Conservation (phyloP, 2,329 filamentous ascomycete genomes). For the Penicillium palitans region DNA sequence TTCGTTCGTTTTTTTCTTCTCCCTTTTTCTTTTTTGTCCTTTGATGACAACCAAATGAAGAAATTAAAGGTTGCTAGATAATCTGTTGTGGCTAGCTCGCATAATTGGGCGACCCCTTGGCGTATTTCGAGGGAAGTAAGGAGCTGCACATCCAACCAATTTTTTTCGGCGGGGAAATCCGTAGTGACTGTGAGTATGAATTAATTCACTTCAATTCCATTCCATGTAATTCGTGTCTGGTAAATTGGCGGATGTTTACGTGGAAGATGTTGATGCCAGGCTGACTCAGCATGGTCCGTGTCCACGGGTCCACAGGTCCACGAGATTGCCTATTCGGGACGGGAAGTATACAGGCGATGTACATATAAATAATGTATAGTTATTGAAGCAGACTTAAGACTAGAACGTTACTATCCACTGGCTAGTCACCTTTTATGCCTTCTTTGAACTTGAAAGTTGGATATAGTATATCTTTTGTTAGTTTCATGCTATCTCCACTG, state of each 20-base stretch:
- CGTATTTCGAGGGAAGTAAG: neutral
- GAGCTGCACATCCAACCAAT: neutral
- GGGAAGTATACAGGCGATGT: neutral
- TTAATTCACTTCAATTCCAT: neutral
- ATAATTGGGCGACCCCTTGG: slow-evolving; percentile 4
- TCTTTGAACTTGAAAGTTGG: neutral
- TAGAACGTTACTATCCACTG: neutral
- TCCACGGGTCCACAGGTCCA: no score
- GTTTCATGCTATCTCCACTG: neutral
- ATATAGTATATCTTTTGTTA: neutral
- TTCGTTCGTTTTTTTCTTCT: no score
- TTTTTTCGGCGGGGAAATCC: neutral
- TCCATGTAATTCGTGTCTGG: neutral
- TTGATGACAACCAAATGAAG: neutral
- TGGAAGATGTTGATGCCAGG: neutral
- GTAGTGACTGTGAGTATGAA: neutral
- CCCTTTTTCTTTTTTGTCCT: neutral
- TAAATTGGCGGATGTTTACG: slow-evolving; percentile 1
- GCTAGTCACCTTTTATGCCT: fast-evolving
- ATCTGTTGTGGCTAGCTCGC: slow-evolving; percentile 2
- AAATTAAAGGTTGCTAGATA: slow-evolving; percentile 1
- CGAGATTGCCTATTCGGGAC: neutral
- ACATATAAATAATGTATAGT: neutral
- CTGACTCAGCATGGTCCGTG: slow-evolving; percentile 6
- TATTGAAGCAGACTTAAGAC: neutral